Conservation (phyloP, 2,329 filamentous ascomycete genomes). For the Sporothrix sp. region DNA sequence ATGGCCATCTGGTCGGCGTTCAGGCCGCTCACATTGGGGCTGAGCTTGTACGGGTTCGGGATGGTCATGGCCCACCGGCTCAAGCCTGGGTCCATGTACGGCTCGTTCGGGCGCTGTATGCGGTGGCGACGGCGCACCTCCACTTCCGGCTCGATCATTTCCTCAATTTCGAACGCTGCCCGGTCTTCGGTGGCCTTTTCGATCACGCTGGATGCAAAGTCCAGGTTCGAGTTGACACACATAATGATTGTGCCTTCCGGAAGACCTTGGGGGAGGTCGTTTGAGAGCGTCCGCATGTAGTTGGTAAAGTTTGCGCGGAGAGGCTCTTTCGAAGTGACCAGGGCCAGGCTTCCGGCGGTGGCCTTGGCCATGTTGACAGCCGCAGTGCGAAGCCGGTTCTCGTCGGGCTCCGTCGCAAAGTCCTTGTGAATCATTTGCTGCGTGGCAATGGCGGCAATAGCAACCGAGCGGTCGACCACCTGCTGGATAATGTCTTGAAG, state of each 20-base stretch:
- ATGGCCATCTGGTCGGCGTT: constrained; percentile 91
- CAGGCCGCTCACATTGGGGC: constrained; percentile 57
- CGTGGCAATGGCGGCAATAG: constrained; percentile 93
- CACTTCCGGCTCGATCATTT: constrained; percentile 75
- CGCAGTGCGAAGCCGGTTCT: constrained; percentile 73
- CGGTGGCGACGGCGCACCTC: constrained; percentile 69
- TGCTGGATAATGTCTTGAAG: constrained; percentile 95
- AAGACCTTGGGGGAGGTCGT: constrained; percentile 62
- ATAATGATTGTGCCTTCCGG: constrained; percentile 94
- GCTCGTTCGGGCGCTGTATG: constrained; percentile 64
- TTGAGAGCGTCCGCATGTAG: constrained; percentile 68
- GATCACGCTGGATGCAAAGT: constrained; percentile 84
- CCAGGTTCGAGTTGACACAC: constrained; percentile 97
- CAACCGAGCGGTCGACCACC: constrained; percentile 93
- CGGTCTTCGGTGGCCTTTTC: constrained; percentile 93
- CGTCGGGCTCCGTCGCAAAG: constrained; percentile 85
- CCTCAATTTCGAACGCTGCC: constrained; percentile 87
- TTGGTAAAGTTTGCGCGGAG: constrained; percentile 94
- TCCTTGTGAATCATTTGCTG: constrained; percentile 94
- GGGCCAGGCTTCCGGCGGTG: constrained; percentile 81
- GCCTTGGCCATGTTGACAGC: constrained; percentile 93
- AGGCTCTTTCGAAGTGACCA: constrained; percentile 98
- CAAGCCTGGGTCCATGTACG: constrained; percentile 71
- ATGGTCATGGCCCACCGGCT: constrained; percentile 92
- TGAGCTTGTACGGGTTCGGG: constrained; percentile 83